phyloP scores from a whole-genome alignment of 2,329 filamentous ascomycete species.

The Aspergillus jensenii region DNA sequence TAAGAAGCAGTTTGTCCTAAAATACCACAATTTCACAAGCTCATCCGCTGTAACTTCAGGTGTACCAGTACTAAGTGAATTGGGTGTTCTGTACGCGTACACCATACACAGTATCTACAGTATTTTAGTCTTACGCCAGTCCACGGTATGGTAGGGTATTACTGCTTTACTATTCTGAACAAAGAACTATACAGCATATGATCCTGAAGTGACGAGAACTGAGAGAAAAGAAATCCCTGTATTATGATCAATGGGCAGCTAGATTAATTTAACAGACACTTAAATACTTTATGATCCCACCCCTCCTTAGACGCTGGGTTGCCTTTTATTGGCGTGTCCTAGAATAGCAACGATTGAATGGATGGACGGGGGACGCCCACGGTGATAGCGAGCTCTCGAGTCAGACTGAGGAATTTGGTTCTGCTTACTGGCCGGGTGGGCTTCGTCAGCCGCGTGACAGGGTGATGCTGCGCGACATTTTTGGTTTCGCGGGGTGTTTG shows the following conservation, averaged over 20 bases:
- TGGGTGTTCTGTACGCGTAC: slow-evolving; percentile 11
- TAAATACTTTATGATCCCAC: not conserved
- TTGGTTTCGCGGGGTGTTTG: not conserved
- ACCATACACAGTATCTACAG: not conserved
- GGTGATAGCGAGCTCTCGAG: not conserved
- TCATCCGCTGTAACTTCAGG: slow-evolving; percentile 7
- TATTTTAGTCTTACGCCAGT: not conserved
- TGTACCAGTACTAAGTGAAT: slow-evolving; percentile 5
- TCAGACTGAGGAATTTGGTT: not conserved
- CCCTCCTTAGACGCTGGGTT: not conserved
- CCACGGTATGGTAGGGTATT: slow-evolving; percentile 5
- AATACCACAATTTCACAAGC: not conserved
- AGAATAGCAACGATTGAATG: slow-evolving; percentile 8
- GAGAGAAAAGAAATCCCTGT: not conserved
- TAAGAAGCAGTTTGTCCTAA: not conserved
- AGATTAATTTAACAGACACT: not conserved
- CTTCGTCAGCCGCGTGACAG: slow-evolving; percentile 7
- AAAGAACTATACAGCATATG: not conserved
- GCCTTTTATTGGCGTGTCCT: slow-evolving; percentile 4
- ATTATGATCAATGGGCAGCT: not conserved
- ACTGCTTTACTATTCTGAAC: not conserved
- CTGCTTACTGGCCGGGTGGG: slow-evolving; percentile 3
- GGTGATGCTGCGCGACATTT: not conserved
- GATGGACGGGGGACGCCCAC: not conserved
- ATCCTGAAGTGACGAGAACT: not conserved